These are phyloP conservation scores for Pseudonitzschia delicatissima DNA, from an alignment of 108 stramenopile species.

Conservation along the genomic window DNA sequence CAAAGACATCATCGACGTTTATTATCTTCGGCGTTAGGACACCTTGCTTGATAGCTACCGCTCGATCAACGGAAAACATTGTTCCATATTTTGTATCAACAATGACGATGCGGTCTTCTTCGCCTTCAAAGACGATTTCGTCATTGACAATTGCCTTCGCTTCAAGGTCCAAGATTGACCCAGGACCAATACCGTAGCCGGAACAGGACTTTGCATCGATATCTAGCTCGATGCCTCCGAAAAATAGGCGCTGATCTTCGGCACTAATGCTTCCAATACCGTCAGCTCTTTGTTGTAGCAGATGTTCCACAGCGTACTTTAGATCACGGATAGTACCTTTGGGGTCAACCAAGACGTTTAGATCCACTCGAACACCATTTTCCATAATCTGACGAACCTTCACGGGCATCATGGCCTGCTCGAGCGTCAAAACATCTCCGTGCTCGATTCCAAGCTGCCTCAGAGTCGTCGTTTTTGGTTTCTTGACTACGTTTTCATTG, in stretches of 20 bases:
- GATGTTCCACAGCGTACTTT: constrained; percentile 5
- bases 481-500: background rate
- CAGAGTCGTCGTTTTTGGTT: background rate
- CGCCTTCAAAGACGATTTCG: background rate
- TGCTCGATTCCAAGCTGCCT: constrained; percentile 15
- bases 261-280: constrained; percentile 11
- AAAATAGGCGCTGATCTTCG: constrained; percentile 17
- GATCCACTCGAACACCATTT: constrained; percentile 8
- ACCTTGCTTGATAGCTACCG: constrained; percentile 19
- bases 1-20: constrained; percentile 14
- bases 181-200: constrained; percentile 23
- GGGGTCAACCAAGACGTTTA: background rate
- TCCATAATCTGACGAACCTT: background rate
- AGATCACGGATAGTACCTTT: background rate
- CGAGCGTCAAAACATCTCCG: constrained; percentile 11
- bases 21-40: constrained; percentile 17
- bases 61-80: constrained; percentile 30
- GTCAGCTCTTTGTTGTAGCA: constrained; percentile 11
- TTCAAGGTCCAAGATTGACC: constrained; percentile 22
- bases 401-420: background rate
- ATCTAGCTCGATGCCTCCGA: constrained; percentile 11
- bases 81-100: constrained; percentile 36
- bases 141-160: background rate
- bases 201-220: constrained; percentile 16
- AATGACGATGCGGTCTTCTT: constrained; percentile 33